Base-by-base conservation (phyloP, 2,329 filamentous ascomycete species). In the Annulohypoxylon truncatum region DNA sequence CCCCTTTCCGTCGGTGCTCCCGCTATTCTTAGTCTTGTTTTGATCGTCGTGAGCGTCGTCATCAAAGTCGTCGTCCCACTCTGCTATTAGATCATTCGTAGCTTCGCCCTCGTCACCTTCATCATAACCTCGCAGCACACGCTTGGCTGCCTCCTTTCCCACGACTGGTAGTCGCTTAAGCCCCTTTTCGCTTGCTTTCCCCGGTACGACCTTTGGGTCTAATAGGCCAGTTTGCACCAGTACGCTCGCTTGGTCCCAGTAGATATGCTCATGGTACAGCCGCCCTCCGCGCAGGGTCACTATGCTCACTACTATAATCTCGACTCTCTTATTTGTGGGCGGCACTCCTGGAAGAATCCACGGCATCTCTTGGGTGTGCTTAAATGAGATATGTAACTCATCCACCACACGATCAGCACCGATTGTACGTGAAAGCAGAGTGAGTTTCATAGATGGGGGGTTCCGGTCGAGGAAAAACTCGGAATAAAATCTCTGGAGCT, bases 171-270 rank as follows among this genome's bases (percentile, higher is more conserved):
- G 62, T 2, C 67, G 75, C 66, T 76, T 70, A 0, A 82, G 75
- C 0, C 80, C 81, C 4, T 72, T 66, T 8, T 78, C 75, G 18
- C 73, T 75, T 0, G 77, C 77, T 24, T 72, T 71, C 9, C 79
- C 72, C 0, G 82, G 79, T 0, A 83, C 52, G 0, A 79, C 12
- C 0, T 76, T 76, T 0, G 79, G 80, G 38, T 83, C 80, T 31
- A 92, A 70, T 33, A 90, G 72, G 0, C 88, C 89, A 4, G 87
- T 74, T 72, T 92, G 90, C 3, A 83, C 78, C n/a, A 92, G 77
- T 7, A 87, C 86, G 0, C 86, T 90, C 0, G 83, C 87, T 72
- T 91, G 89, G 60, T 92, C 89, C 89, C 89, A 92, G 8, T 84
- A 82, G 10, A 92, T 88, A 66, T 91, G 89, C 72, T 92, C 89